Percentiles rank a stretch among this genome's conserved stretches.
These are phyloP conservation scores for Cercospora canescens DNA, from an alignment of 2,329 filamentous ascomycete genomes.

Conservation along the genomic window DNA sequence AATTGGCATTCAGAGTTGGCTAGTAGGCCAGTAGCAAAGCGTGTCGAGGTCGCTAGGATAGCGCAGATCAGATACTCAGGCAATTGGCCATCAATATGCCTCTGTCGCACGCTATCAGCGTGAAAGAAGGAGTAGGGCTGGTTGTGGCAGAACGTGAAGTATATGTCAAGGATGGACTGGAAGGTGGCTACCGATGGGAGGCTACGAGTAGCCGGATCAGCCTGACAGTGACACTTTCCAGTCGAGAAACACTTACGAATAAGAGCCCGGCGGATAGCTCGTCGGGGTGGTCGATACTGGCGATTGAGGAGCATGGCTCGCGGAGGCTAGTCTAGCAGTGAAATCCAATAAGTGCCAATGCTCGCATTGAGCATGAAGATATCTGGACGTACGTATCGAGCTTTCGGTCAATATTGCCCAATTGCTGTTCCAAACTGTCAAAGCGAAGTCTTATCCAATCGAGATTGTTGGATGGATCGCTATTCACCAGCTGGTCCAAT, in stretches of 20 bases:
- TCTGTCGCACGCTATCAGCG: not conserved
- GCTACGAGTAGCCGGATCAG: not conserved
- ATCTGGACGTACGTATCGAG: not conserved
- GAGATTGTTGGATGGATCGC: not conserved
- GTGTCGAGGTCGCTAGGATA: not conserved
- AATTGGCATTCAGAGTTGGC: not conserved
- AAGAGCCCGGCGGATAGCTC: not conserved
- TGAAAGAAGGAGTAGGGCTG: conserved; percentile 6
- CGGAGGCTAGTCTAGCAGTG: not conserved
- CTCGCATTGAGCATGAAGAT: not conserved
- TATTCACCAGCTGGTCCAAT: not conserved
- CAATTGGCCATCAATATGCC: not conserved
- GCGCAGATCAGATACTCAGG: not conserved
- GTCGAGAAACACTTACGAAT: not conserved
- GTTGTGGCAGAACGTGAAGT: conserved; percentile 4
- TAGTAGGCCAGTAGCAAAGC: not conserved
- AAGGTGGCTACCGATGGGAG: not conserved
- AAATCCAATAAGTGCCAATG: not conserved
- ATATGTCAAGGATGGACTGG: not conserved
- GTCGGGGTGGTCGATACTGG: not conserved
- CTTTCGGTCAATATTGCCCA: not conserved
- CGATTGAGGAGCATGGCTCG: not conserved
- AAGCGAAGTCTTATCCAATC: not conserved
- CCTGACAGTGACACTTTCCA: not conserved
- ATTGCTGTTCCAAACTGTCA: not conserved